These are phyloP conservation scores for Polyporus tsugae DNA, from an alignment of 1,284 basidiomycete genomes.

Conservation along the genomic window DNA sequence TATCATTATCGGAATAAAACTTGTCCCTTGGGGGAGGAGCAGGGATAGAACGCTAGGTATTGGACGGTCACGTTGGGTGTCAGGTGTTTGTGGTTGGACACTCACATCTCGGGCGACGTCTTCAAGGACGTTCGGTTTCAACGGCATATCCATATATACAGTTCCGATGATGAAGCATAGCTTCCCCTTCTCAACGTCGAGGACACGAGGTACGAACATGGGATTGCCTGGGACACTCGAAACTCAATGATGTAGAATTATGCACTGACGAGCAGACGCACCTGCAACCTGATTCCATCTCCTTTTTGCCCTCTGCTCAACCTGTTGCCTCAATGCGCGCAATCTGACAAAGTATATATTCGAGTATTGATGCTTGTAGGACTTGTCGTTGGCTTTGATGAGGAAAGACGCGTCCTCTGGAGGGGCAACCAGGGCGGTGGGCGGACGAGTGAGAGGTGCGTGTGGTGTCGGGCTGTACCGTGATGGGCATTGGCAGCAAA, in stretches of 20 bases:
- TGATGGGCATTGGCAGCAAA: conserved; percentile 6
- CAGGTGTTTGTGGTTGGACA: conserved; percentile 19
- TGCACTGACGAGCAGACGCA: conserved; percentile 42
- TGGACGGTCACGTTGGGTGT: background rate
- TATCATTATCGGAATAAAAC: conserved; percentile 82
- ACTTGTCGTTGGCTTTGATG: conserved; percentile 61
- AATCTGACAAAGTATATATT: conserved; percentile 92
- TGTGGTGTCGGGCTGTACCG: conserved; percentile 32
- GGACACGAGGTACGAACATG: conserved; percentile 80
- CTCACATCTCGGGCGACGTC: conserved; percentile 93
- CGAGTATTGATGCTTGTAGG: conserved; percentile 90
- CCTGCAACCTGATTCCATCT: conserved; percentile 76
- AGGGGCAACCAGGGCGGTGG: conserved; percentile 36
- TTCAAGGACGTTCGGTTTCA: conserved; percentile 97
- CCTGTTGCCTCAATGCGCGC: conserved; percentile 64
- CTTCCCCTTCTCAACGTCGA: conserved; percentile 87
- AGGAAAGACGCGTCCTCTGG: conserved; percentile 59
- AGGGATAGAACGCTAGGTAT: conserved; percentile 85
- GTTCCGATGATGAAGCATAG: conserved; percentile 95
- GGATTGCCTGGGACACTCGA: conserved; percentile 65
- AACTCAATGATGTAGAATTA: background rate
- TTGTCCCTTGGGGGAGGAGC: conserved; percentile 81
- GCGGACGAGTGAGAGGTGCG: conserved; percentile 34
- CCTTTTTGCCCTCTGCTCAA: conserved; percentile 69
- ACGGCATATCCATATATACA: conserved; percentile 97